Conservation (phyloP, 2,329 filamentous ascomycete species). For the Xylaria sp. region DNA sequence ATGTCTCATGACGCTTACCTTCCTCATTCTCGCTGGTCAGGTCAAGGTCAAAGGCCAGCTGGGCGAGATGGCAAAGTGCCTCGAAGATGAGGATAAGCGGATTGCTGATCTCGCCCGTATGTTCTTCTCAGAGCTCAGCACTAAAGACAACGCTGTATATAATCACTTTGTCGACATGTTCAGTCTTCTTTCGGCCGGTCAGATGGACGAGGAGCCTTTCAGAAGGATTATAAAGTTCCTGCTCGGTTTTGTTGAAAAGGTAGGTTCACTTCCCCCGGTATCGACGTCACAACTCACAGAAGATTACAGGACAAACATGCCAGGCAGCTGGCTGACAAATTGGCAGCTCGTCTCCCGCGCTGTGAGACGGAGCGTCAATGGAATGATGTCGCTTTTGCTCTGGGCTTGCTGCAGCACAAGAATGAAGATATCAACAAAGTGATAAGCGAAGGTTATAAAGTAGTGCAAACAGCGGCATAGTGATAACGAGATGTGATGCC, state of each 20-base stretch:
- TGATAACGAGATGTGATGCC: not conserved
- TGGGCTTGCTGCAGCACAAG: constrained; percentile 91
- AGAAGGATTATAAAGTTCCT: constrained; percentile 90
- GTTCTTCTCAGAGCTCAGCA: constrained; percentile 98
- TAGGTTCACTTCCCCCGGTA: constrained; percentile 53
- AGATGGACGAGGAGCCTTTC: constrained; percentile 87
- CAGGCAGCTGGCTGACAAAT: constrained; percentile 90
- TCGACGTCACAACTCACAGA: constrained; percentile 2
- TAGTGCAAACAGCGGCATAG: constrained; percentile 70
- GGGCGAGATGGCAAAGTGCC: constrained; percentile 98
- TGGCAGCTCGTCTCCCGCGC: constrained; percentile 84
- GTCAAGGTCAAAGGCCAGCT: constrained; percentile 99
- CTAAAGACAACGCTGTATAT: constrained; percentile 98
- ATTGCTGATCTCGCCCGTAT: constrained; percentile 94
- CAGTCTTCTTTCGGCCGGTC: constrained; percentile 86
- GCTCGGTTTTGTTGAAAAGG: constrained; percentile 97
- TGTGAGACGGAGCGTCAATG: constrained; percentile 96
- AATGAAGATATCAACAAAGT: constrained; percentile 88
- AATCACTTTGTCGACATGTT: constrained; percentile 99
- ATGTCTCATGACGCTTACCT: constrained; percentile 97
- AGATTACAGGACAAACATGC: constrained; percentile 88
- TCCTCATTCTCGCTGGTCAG: constrained; percentile 95
- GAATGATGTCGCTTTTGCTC: constrained; percentile 95
- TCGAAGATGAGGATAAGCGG: constrained; percentile 94
- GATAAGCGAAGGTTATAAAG: constrained; percentile 78